Evolutionary conservation across 2,329 filamentous ascomycete species (phyloP), one percentile per base, ranked within the genome.

Genomic region (Lojkania enalia): DNA sequence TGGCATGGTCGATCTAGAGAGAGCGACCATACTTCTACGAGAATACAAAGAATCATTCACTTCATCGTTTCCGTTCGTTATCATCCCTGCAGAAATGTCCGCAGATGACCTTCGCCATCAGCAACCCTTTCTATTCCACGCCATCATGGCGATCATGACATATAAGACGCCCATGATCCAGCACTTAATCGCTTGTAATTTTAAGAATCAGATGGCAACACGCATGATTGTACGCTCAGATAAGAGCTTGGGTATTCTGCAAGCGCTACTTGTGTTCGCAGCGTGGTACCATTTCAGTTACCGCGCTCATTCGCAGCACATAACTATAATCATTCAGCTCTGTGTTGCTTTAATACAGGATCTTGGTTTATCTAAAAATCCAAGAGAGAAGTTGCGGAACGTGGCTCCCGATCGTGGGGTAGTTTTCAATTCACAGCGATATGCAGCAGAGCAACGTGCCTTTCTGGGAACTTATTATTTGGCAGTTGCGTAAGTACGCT

Each of bases 241-340:
- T 6, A 59, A 68, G 18, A 67, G 55, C 20, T 61, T 74, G n/a
- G 72, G 72, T 27, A 54, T 71, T 11, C 56, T 74, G 13, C 67
- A 74, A 49, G 71, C 70, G 2, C 42, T 73, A 4, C 49, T 73
- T 12, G 54, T 74, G 0, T 64, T 63, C 39, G 44, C 67, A 13
- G 67, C 64, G 16, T 73, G 69, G 69, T 70, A 71, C 42, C 67
- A 66, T 36, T 61, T 64, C 38, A 60, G 60, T 20, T 62, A 61
- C 20, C 30, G 42, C 9, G 49, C 50, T 4, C 53, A 60, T 12
- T 60, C 59, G 30, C 61, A 64, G 2, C 66, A 72, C 39, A 39
- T 68, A 5, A 55, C 55, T 14, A 61, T 55, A 19, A 61, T 68
- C 16, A 42, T 71, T 5, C 67, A 72, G 35, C 46, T 74, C 13